Conservation (phyloP, 371 early-diverging fungal species). For the Capniomyces stellatus region DNA sequence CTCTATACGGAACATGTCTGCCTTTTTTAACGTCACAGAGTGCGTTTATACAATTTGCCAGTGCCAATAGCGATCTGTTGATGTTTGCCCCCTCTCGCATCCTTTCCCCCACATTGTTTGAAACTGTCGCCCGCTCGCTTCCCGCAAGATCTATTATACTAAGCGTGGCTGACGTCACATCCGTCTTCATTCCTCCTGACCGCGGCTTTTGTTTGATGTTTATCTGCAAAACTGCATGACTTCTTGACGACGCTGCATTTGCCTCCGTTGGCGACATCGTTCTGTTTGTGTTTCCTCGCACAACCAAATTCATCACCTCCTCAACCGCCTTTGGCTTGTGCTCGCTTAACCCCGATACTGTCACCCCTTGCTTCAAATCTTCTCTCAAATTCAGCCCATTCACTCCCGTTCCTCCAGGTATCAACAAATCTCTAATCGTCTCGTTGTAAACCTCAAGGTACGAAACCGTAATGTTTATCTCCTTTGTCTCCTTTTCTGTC, state of each 20-base stretch:
- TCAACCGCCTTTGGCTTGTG: slow-evolving; percentile 32
- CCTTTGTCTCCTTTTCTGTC: slow-evolving; percentile 26
- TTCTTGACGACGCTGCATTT: slow-evolving; percentile 35
- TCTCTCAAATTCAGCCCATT: slow-evolving; percentile 46
- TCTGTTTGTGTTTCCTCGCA: slow-evolving; percentile 55
- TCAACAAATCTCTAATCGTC: slow-evolving; percentile 72
- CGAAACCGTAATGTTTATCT: slow-evolving; percentile 54
- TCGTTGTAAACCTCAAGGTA: slow-evolving; percentile 96
- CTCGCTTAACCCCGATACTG: slow-evolving; percentile 64
- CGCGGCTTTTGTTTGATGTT: slow-evolving; percentile 44
- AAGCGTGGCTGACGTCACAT: slow-evolving; percentile 45
- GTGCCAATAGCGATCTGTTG: slow-evolving; percentile 67
- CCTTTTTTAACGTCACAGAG: slow-evolving; percentile 43
- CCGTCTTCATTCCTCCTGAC: slow-evolving; percentile 48
- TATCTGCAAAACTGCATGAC: slow-evolving; percentile 91
- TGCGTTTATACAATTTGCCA: slow-evolving; percentile 86
- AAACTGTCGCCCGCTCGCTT: slow-evolving; percentile 57
- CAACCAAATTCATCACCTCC: slow-evolving; percentile 33
- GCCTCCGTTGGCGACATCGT: slow-evolving; percentile 81
- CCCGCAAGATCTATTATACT: slow-evolving; percentile 86
- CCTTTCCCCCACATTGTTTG: slow-evolving; percentile 43
- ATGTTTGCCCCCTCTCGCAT: slow-evolving; percentile 78
- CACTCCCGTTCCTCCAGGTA: slow-evolving; percentile 8
- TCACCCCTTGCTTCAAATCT: slow-evolving; percentile 39
- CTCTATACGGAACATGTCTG: slow-evolving; percentile 74